Conservation (phyloP, 768 basidiomycete species). For the Basidioascus undulatus region DNA sequence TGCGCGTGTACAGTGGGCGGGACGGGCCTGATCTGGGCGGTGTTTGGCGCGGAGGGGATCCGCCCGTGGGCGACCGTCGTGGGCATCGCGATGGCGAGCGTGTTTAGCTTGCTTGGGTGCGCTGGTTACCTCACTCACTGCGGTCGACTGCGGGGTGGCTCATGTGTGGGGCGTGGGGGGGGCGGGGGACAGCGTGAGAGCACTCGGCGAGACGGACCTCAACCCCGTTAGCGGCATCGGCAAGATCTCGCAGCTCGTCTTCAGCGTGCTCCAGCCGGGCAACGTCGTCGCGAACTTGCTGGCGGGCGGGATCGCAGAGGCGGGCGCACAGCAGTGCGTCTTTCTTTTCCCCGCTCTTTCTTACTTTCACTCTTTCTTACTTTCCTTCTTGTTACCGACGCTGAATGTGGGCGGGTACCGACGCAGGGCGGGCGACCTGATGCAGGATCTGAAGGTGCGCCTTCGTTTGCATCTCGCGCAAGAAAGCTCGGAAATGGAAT, state of each 20-base stretch:
- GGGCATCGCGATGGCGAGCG: slow-evolving; percentile 55
- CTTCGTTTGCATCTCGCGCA: too few relatives aligned
- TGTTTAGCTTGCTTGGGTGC: slow-evolving; percentile 70
- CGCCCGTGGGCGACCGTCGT: slow-evolving; percentile 82
- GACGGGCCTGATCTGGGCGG: slow-evolving; percentile 55
- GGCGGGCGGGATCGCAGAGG: slow-evolving; percentile 87
- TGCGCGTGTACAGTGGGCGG: slow-evolving; percentile 37
- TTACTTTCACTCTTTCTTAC: background rate
- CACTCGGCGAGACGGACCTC: slow-evolving; percentile 84
- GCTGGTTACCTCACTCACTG: slow-evolving; percentile 8
- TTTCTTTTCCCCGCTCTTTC: background rate
- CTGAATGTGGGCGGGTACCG: slow-evolving; percentile 1
- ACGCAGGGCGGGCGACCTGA: slow-evolving; percentile 70
- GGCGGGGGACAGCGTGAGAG: slow-evolving; percentile 70
- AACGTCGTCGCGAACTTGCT: slow-evolving; percentile 96
- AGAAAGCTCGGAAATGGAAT: too few relatives aligned
- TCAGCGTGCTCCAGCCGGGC: slow-evolving; percentile 42
- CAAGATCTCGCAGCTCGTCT: slow-evolving; percentile 80
- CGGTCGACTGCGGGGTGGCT: background rate
- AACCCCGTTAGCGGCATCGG: slow-evolving; percentile 82
- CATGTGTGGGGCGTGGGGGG: background rate
- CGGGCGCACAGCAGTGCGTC: slow-evolving; percentile 69
- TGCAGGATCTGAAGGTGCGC: slow-evolving; percentile 99
- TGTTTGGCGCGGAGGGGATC: slow-evolving; percentile 79
- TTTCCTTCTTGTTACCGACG: background rate